phyloP scores from a whole-genome alignment of 331 rosid genomes.

The Phaseolus coccineus region DNA sequence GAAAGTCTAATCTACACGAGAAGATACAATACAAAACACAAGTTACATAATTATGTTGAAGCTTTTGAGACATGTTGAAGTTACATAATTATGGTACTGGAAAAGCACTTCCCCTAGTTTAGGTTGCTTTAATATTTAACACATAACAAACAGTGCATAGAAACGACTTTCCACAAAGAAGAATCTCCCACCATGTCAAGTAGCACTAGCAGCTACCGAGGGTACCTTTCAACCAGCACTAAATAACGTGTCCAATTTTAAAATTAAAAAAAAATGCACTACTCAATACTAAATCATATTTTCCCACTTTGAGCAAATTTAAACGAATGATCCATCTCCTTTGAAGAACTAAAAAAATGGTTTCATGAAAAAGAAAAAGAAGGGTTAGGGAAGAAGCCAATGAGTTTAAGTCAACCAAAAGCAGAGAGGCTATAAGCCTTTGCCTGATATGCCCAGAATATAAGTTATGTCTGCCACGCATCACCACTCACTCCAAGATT shows the following conservation, averaged over 20 bases:
- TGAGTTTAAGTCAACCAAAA: conserved; percentile 40
- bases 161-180: conserved; percentile 43
- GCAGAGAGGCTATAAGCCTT: conserved; percentile 6
- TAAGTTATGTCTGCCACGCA: conserved; percentile 4
- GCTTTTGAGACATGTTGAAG: not conserved
- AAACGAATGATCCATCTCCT: not conserved
- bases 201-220: conserved; percentile 33
- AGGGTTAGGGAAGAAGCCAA: not conserved
- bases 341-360: not conserved
- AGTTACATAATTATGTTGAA: no score
- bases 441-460: conserved; percentile 23
- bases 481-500: conserved; percentile 7
- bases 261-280: conserved; percentile 38
- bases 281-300: conserved; percentile 22
- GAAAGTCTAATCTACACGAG: no score
- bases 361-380: not conserved
- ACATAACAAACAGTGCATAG: not conserved
- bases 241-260: conserved; percentile 21
- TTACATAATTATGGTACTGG: not conserved
- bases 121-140: conserved; percentile 11
- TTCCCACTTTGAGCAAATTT: conserved; percentile 29
- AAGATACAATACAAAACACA: no score
- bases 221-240: conserved; percentile 40
- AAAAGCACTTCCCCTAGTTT: conserved; percentile 30
- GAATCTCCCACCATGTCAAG: not conserved